Conservation (phyloP, 2,329 filamentous ascomycete genomes). For the Remersonia thermophila region DNA sequence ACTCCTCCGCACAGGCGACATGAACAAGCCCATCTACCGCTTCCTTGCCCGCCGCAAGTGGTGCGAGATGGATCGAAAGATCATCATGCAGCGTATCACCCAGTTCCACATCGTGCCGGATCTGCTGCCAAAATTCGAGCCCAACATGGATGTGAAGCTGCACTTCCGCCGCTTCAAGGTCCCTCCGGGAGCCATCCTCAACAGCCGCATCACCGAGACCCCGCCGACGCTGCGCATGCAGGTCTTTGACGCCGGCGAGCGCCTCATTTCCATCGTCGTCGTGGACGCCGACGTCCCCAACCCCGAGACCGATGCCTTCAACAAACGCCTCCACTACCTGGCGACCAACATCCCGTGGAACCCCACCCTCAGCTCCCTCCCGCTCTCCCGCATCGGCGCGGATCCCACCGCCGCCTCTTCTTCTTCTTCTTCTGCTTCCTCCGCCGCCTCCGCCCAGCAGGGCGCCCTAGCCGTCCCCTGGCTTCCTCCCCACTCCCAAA, state of each 20-base stretch:
- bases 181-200: conserved; percentile 65
- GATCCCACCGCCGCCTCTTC: conserved; percentile 21
- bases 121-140: conserved; percentile 67
- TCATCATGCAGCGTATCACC: conserved; percentile 73
- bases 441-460: conserved; percentile 1
- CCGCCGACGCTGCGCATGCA: conserved; percentile 71
- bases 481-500: conserved; percentile 77
- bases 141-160: conserved; percentile 67
- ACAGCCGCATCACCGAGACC: conserved; percentile 59
- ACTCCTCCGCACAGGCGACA: conserved; percentile 53
- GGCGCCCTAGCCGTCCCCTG: conserved; percentile 63
- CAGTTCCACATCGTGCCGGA: conserved; percentile 86
- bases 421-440: neutral
- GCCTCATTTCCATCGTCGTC: conserved; percentile 72
- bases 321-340: conserved; percentile 75
- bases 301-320: conserved; percentile 60
- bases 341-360: conserved; percentile 51
- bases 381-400: conserved; percentile 48
- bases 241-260: conserved; percentile 68
- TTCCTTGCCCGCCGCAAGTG: conserved; percentile 79
- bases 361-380: conserved; percentile 45
- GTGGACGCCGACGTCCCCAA: conserved; percentile 87
- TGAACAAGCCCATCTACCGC: conserved; percentile 94
- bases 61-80: conserved; percentile 65
- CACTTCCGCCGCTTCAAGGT: conserved; percentile 62